Conservation (phyloP, 495 filamentous ascomycete genomes). For the Tuber microsphaerosporum region DNA sequence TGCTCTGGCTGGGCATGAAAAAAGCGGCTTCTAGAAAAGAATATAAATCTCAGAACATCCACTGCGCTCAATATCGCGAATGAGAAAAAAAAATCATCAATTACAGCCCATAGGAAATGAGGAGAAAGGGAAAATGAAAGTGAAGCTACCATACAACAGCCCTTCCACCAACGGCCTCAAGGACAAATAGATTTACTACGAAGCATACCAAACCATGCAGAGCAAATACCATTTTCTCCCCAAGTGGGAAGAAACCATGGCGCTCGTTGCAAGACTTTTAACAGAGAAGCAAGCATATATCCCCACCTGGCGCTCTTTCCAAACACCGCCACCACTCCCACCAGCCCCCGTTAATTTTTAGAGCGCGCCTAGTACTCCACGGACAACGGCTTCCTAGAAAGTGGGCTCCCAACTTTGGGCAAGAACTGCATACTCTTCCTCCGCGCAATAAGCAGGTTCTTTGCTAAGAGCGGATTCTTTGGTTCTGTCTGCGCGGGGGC, state of each 20-base stretch:
- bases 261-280: neutral
- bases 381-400: conserved; percentile 39
- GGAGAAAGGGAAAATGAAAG: neutral
- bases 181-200: neutral
- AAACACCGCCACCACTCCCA: neutral
- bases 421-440: conserved; percentile 78
- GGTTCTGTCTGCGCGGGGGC: conserved; percentile 61
- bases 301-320: neutral
- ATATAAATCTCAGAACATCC: neutral
- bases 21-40: neutral
- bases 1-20: neutral
- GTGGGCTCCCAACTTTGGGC: conserved; percentile 68
- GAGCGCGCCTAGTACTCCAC: neutral
- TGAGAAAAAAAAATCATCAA: neutral
- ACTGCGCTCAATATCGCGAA: neutral
- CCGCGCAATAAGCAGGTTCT: conserved; percentile 64
- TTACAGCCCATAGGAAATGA: neutral
- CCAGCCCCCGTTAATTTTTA: neutral
- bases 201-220: neutral
- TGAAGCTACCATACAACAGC: neutral
- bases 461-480: conserved; percentile 47
- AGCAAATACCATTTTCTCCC: neutral
- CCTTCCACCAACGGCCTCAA: neutral
- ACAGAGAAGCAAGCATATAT: neutral
- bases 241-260: neutral